Percentiles rank a stretch among this genome's conserved stretches.
Conservation (phyloP, 2,329 filamentous ascomycete genomes). For the Monosporascus sp. region DNA sequence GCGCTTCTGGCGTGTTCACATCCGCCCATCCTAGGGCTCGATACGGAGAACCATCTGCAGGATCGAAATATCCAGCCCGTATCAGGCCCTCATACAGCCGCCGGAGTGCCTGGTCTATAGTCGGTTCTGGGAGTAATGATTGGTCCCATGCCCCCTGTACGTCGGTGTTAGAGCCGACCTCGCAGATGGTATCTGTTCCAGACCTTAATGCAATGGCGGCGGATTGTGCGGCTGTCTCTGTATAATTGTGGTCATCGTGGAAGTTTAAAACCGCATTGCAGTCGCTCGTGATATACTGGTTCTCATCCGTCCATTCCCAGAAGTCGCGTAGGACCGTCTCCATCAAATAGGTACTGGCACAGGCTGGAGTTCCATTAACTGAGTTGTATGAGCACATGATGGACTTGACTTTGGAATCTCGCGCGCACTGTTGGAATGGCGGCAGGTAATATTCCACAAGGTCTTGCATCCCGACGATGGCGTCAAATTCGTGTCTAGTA, state of each 20-base stretch:
- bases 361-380: slow-evolving; percentile 61
- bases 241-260: slow-evolving; percentile 38
- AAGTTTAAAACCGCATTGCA: slow-evolving; percentile 60
- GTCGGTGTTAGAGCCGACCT: slow-evolving; percentile 21
- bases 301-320: slow-evolving; percentile 57
- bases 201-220: slow-evolving; percentile 29
- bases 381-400: slow-evolving; percentile 62
- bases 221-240: slow-evolving; percentile 28
- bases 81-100: slow-evolving; percentile 29
- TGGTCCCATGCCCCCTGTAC: slow-evolving; percentile 25
- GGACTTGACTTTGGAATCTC: slow-evolving; percentile 51
- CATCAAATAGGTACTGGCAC: slow-evolving; percentile 57
- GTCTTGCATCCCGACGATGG: slow-evolving; percentile 55
- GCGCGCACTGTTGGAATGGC: slow-evolving; percentile 58
- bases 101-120: slow-evolving; percentile 24
- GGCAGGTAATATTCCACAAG: slow-evolving; percentile 64
- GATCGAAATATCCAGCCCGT: slow-evolving; percentile 29
- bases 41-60: slow-evolving; percentile 14
- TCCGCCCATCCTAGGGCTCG: slow-evolving; percentile 19
- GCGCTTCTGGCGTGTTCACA: slow-evolving; percentile 19
- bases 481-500: slow-evolving; percentile 49
- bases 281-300: slow-evolving; percentile 60
- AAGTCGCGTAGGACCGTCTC: slow-evolving; percentile 58
- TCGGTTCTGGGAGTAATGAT: slow-evolving; percentile 18
- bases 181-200: slow-evolving; percentile 31